phyloP scores from a whole-genome alignment of 1,139 yeast species.

The Yamadazyma blattariae region DNA sequence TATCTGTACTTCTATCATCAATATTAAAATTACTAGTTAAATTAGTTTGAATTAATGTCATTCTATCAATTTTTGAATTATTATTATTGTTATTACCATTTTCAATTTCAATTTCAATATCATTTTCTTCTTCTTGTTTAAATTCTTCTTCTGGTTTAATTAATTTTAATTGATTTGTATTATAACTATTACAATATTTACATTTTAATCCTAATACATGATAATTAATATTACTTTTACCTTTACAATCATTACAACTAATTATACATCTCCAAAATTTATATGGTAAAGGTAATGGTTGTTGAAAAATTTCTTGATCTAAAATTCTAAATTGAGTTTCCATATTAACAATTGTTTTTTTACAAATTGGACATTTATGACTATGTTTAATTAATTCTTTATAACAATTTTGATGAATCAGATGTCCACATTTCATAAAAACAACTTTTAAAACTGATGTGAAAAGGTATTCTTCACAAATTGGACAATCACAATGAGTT shows the following conservation, averaged over 20 bases:
- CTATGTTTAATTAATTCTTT: conserved; percentile 76
- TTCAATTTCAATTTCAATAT: neutral
- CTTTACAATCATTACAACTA: conserved; percentile 86
- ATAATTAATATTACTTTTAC: conserved; percentile 71
- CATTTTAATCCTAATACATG: conserved; percentile 88
- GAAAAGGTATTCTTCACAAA: conserved; percentile 88
- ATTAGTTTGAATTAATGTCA: conserved; percentile 26
- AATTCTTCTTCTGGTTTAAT: conserved; percentile 54
- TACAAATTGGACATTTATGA: conserved; percentile 89
- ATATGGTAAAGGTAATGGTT: conserved; percentile 80
- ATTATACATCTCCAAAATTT: conserved; percentile 72
- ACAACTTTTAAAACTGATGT: conserved; percentile 83
- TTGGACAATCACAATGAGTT: conserved; percentile 89
- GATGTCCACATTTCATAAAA: conserved; percentile 93
- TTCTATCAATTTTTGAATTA: conserved; percentile 5
- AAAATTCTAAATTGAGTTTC: conserved; percentile 83
- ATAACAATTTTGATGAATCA: conserved; percentile 84
- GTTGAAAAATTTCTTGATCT: conserved; percentile 76
- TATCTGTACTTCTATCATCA: conserved; percentile 25
- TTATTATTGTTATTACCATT: neutral
- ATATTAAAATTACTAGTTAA: conserved; percentile 39
- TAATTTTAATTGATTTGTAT: conserved; percentile 70
- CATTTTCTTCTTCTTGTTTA: conserved; percentile 19
- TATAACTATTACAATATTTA: conserved; percentile 81
- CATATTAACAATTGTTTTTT: conserved; percentile 79